Evolutionary conservation across 768 basidiomycete genomes (phyloP), one percentile per base, ranked within the genome.

Genomic region (Mycena chlorophos): DNA sequence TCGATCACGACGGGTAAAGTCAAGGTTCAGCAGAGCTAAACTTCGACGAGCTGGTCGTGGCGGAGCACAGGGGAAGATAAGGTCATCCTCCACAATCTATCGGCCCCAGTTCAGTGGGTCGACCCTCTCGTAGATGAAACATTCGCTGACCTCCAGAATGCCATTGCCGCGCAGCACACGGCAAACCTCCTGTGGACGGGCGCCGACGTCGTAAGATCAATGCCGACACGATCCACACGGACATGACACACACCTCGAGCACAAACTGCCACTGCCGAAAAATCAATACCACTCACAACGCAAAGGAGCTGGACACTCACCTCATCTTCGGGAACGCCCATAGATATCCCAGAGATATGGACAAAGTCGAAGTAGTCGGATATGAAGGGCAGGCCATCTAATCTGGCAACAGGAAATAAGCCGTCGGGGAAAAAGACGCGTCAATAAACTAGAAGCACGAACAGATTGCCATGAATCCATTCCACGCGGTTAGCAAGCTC

Each of bases 381-480:
- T 3, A 73, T 72, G 61, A 88, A 89, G 0, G 87, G 87, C 20
- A 89, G 67, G 16, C 77, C 77, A 26, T 89, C 84, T 42, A 89
- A 74, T 34, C 88, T 90, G 56, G n/a, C n/a, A 42, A 37, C 34
- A 37, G 34, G n/a, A 37, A 37, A 37, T n/a, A n/a, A 10, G 34
- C 12, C 34, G 34, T 42, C 13, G 13, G 28, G 47, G 53, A 23
- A 59, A 53, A 34, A 55, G 42, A 48, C 40, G 51, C 42, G 30
- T 38, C 47, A 37, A 10, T 16, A 39, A 25, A 20, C 46, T 20
- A 5, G 43, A 26, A 43, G 10, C n/a, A 2, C 23, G 30, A 61
- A 88, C 88, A 90, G 65, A 63, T 88, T 85, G 34, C 83, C 86
- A 52, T 84, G 82, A 0, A 85, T 75, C 88, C 88, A 90, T 65